Evolutionary conservation across 2,329 filamentous ascomycete genomes (phyloP).

Genomic region (Cercospora berteroae): DNA sequence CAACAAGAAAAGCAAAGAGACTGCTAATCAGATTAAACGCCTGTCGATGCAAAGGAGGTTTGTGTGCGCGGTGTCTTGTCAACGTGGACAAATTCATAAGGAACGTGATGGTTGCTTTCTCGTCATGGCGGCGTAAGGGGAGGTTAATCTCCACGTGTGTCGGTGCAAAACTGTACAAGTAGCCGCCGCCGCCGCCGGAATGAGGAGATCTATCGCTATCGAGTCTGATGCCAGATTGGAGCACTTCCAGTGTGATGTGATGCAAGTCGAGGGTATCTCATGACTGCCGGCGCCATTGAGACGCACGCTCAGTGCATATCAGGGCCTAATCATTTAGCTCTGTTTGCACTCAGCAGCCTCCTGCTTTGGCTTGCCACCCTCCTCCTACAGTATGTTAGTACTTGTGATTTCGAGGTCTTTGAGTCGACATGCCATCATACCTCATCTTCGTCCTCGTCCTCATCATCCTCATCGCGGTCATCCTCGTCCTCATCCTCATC

Average conservation of each 20-base stretch:
- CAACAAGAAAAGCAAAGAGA: not conserved
- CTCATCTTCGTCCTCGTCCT: slow-evolving; percentile 56
- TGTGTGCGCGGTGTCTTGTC: not conserved
- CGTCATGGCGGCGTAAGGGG: not conserved
- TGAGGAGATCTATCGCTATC: slow-evolving; percentile 15
- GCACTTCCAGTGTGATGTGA: slow-evolving; percentile 14
- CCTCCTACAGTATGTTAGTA: slow-evolving; percentile 52
- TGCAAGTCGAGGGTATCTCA: not conserved
- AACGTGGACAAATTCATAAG: slow-evolving; percentile 12
- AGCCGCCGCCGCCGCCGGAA: slow-evolving; percentile 5
- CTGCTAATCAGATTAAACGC: not conserved
- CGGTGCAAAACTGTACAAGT: slow-evolving; percentile 17
- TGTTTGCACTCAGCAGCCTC: slow-evolving; percentile 96
- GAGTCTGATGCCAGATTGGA: slow-evolving; percentile 10
- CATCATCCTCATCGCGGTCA: slow-evolving; percentile 77
- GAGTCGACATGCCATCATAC: slow-evolving; percentile 35
- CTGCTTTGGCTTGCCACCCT: slow-evolving; percentile 88
- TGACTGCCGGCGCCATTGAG: not conserved
- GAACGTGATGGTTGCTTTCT: slow-evolving; percentile 11
- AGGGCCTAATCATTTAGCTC: slow-evolving; percentile 55
- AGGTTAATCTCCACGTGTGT: slow-evolving; percentile 1
- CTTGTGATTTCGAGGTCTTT: not conserved
- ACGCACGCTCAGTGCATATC: not conserved
- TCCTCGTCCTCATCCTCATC: slow-evolving; percentile 89
- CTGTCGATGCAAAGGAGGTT: not conserved